Conservation (phyloP, 1,139 yeast species). For the Diutina siamensis region DNA sequence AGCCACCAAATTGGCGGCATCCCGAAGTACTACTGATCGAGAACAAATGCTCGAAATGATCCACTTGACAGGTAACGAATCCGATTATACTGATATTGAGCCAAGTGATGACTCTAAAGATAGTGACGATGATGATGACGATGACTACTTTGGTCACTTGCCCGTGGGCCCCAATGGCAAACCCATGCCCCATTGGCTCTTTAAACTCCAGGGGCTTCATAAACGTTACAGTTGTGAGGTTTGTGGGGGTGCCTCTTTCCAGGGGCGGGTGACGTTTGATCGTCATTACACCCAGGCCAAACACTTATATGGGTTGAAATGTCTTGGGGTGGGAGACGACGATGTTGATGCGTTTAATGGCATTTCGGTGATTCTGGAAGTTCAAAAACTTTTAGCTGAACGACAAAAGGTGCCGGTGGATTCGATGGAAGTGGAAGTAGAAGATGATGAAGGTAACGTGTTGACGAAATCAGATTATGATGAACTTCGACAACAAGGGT, state of each 20-base stretch:
- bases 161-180: slow-evolving; percentile 84
- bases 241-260: slow-evolving; percentile 67
- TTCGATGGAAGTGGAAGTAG: slow-evolving; percentile 70
- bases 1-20: slow-evolving; percentile 49
- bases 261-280: slow-evolving; percentile 63
- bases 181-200: slow-evolving; percentile 91
- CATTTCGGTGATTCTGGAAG: slow-evolving; percentile 60
- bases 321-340: slow-evolving; percentile 54
- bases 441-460: slow-evolving; percentile 87
- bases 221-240: slow-evolving; percentile 70
- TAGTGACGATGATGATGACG: slow-evolving; percentile 21
- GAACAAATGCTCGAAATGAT: slow-evolving; percentile 47
- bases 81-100: slow-evolving; percentile 22
- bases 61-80: slow-evolving; percentile 22
- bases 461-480: slow-evolving; percentile 75
- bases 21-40: slow-evolving; percentile 67
- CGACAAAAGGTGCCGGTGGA: slow-evolving; percentile 30
- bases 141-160: slow-evolving; percentile 23
- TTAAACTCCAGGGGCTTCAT: slow-evolving; percentile 79
- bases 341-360: slow-evolving; percentile 42
- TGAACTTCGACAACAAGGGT: slow-evolving; percentile 79
- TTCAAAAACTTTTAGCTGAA: slow-evolving; percentile 42
- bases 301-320: slow-evolving; percentile 65
- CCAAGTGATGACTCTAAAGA: slow-evolving; percentile 14
- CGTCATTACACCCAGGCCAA: slow-evolving; percentile 61